Evolutionary conservation across 345 rosid genomes (phyloP).

Genomic region (Bruguiera gymnorhiza): DNA sequence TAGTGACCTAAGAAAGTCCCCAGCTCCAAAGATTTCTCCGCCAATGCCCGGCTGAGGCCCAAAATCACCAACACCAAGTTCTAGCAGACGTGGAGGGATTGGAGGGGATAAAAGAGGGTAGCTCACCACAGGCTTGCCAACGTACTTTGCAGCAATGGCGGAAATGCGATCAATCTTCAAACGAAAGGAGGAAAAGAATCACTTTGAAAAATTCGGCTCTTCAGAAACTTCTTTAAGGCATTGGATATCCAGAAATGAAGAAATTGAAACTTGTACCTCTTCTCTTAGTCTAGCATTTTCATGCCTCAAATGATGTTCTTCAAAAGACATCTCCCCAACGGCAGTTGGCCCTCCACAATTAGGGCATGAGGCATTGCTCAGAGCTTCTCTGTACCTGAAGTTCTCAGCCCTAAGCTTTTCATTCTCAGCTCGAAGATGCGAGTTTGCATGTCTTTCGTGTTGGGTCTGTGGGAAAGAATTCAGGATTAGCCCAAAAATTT

Average conservation of each 20-base stretch:
- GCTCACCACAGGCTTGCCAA: slow-evolving; percentile 83
- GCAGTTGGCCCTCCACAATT: slow-evolving; percentile 95
- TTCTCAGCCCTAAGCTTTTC: slow-evolving; percentile 90
- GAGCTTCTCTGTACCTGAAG: slow-evolving; percentile 82
- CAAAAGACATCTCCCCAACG: slow-evolving; percentile 90
- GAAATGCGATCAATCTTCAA: slow-evolving; percentile 81
- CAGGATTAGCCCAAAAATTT: not conserved
- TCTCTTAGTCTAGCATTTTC: slow-evolving; percentile 86
- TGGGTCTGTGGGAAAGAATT: slow-evolving; percentile 50
- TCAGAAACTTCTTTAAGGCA: not conserved
- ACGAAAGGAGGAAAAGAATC: not conserved
- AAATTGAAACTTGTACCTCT: slow-evolving; percentile 48
- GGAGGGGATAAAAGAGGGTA: slow-evolving; percentile 69
- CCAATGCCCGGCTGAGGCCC: slow-evolving; percentile 47
- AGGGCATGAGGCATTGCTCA: slow-evolving; percentile 87
- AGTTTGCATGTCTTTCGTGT: slow-evolving; percentile 80
- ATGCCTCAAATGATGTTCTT: slow-evolving; percentile 85
- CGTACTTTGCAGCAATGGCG: slow-evolving; percentile 89
- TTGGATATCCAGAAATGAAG: not conserved
- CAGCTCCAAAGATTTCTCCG: slow-evolving; percentile 62
- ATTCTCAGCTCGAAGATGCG: slow-evolving; percentile 75
- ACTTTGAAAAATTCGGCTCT: not conserved
- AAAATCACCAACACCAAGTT: slow-evolving; percentile 57
- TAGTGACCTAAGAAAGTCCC: slow-evolving; percentile 64
- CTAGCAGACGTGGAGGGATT: slow-evolving; percentile 58